Conservation (phyloP, 1,139 yeast species). For the Yamadazyma pseudoaaseri region DNA sequence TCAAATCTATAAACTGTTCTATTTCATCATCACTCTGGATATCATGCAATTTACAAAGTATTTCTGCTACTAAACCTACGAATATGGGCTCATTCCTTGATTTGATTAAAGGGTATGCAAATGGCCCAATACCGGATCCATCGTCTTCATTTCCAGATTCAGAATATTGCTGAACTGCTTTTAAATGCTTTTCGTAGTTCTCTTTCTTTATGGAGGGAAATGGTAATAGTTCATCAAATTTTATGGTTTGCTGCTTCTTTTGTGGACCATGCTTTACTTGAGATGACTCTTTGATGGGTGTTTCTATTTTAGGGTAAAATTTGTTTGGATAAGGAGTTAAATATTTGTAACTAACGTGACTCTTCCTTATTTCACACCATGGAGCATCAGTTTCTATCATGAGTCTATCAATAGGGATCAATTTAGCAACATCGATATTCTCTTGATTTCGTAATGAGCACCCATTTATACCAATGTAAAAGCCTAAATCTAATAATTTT, state of each 20-base stretch:
- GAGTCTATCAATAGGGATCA: conserved; percentile 65
- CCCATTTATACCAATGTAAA: conserved; percentile 84
- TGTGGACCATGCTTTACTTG: conserved; percentile 3
- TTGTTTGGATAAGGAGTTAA: conserved; percentile 54
- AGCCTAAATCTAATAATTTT: conserved; percentile 54
- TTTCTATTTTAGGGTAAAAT: conserved; percentile 46
- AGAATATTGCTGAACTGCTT: conserved; percentile 18
- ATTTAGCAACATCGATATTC: conserved; percentile 62
- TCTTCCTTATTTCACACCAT: conserved; percentile 91
- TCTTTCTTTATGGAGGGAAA: conserved; percentile 68
- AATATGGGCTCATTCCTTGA: conserved; percentile 91
- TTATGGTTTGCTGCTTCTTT: conserved; percentile 10
- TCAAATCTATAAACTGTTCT: conserved; percentile 53
- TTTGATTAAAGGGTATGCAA: conserved; percentile 60
- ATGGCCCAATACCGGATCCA: conserved; percentile 25
- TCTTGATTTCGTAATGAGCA: conserved; percentile 83
- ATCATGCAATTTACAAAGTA: conserved; percentile 56
- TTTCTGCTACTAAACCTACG: conserved; percentile 78
- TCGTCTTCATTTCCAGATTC: conserved; percentile 8
- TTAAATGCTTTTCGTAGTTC: conserved; percentile 40
- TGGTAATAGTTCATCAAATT: conserved; percentile 51
- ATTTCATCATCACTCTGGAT: conserved; percentile 43
- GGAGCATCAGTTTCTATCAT: conserved; percentile 96
- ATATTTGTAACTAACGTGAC: conserved; percentile 71
- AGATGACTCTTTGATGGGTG: background rate